These are phyloP conservation scores for Xanthoconium separans DNA, from an alignment of 1,284 basidiomycete genomes.

Conservation along the genomic window DNA sequence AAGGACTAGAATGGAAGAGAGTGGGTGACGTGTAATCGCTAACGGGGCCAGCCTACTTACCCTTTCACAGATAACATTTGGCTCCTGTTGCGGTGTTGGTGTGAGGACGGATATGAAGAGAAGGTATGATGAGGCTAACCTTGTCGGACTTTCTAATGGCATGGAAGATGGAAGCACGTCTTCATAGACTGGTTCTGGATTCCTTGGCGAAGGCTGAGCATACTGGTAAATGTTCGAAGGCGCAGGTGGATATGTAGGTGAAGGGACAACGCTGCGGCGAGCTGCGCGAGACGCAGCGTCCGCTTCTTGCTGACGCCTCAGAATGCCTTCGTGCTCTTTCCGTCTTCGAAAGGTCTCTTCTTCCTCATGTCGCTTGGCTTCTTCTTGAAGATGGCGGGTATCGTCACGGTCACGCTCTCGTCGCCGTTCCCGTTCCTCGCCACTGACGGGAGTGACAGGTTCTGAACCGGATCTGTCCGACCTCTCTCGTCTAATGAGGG, in stretches of 20 bases:
- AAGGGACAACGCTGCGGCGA: slow-evolving; percentile 19
- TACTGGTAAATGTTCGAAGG: slow-evolving; percentile 22
- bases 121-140: slow-evolving; percentile 34
- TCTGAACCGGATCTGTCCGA: slow-evolving; percentile 28
- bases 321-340: slow-evolving; percentile 46
- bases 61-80: slow-evolving; percentile 27
- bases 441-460: slow-evolving; percentile 27
- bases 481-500: slow-evolving; percentile 26
- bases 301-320: slow-evolving; percentile 46
- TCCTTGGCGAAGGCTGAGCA: slow-evolving; percentile 23
- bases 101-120: slow-evolving; percentile 31
- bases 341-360: slow-evolving; percentile 33
- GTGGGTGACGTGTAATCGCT: slow-evolving; percentile 8
- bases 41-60: slow-evolving; percentile 19
- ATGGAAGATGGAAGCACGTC: slow-evolving; percentile 33
- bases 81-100: slow-evolving; percentile 15
- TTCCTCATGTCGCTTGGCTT: slow-evolving; percentile 31
- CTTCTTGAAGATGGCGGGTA: slow-evolving; percentile 23
- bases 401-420: slow-evolving; percentile 27
- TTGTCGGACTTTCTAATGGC: slow-evolving; percentile 46
- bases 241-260: slow-evolving; percentile 21
- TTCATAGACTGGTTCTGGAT: slow-evolving; percentile 24
- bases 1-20: slow-evolving; percentile 25
- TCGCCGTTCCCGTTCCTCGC: slow-evolving; percentile 27
- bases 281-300: slow-evolving; percentile 30